Evolutionary conservation across 495 filamentous ascomycete genomes (phyloP).

Genomic region (Neurospora sp.): DNA sequence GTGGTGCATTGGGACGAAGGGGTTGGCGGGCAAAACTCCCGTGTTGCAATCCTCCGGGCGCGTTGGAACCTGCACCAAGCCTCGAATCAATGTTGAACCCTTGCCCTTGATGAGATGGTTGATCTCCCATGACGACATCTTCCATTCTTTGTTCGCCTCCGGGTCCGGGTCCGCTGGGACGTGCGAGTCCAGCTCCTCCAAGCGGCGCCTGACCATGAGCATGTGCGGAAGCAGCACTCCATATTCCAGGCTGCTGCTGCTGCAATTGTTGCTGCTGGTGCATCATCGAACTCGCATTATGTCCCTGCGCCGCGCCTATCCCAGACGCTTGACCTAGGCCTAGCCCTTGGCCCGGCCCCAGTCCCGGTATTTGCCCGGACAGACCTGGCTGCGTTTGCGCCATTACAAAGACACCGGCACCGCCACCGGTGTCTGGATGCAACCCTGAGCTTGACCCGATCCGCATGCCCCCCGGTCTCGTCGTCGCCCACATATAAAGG

Average conservation of each 20-base stretch:
- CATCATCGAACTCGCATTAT: not conserved
- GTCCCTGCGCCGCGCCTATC: not conserved
- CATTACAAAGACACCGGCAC: not conserved
- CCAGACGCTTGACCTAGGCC: not conserved
- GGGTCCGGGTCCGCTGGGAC: not conserved
- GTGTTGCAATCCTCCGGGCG: not conserved
- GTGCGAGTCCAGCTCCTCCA: not conserved
- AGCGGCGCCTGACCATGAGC: not conserved
- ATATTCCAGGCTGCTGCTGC: not conserved
- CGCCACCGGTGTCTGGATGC: not conserved
- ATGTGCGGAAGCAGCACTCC: not conserved
- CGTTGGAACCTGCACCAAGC: not conserved
- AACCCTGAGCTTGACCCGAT: not conserved
- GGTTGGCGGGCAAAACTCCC: not conserved
- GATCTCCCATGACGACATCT: not conserved
- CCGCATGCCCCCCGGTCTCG: conserved; percentile 9
- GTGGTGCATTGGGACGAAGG: not conserved
- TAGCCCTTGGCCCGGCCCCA: not conserved
- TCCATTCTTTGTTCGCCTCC: not conserved
- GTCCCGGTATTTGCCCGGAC: not conserved
- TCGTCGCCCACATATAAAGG: conserved; percentile 6
- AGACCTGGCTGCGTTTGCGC: not conserved
- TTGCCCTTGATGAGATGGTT: not conserved
- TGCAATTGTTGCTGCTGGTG: not conserved
- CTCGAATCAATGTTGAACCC: not conserved